These are phyloP conservation scores for Talaromyces sp. DNA, from an alignment of 2,329 filamentous ascomycete genomes.

Conservation along the genomic window DNA sequence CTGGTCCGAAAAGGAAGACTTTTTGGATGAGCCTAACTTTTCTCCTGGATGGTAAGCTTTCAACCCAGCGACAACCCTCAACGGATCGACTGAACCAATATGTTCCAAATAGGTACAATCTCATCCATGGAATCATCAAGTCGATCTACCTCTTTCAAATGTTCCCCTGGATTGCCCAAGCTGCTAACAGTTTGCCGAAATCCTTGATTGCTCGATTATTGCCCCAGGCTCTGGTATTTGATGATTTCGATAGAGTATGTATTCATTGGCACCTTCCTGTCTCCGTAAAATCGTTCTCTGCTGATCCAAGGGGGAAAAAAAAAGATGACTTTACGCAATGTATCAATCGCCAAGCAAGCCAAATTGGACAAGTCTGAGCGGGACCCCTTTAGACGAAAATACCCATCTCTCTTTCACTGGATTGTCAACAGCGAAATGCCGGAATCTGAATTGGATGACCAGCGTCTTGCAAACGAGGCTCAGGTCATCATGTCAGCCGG, in stretches of 20 bases:
- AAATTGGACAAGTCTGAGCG: slow-evolving; percentile 13
- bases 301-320: background rate
- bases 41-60: slow-evolving; percentile 18
- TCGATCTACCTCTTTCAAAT: slow-evolving; percentile 19
- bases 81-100: background rate
- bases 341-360: slow-evolving; percentile 4
- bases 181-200: slow-evolving; percentile 5
- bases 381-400: slow-evolving; percentile 6
- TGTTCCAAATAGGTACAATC: slow-evolving; percentile 6
- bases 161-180: slow-evolving; percentile 18
- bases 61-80: background rate
- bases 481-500: slow-evolving; percentile 26
- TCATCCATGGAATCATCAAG: slow-evolving; percentile 14
- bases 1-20: slow-evolving; percentile 16
- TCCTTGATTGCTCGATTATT: slow-evolving; percentile 3
- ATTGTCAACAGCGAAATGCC: slow-evolving; percentile 20
- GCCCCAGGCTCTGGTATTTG: slow-evolving; percentile 9
- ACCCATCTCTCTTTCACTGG: slow-evolving; percentile 18
- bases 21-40: slow-evolving; percentile 21
- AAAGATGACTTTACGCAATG: slow-evolving; percentile 11
- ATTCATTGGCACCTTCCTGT: background rate
- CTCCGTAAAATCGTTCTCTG: background rate
- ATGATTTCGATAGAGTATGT: slow-evolving; percentile 8
- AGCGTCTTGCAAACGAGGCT: slow-evolving; percentile 28
- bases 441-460: slow-evolving; percentile 23